Evolutionary conservation across 2,329 filamentous ascomycete species (phyloP).

Genomic region (Alternaria tenuissima): DNA sequence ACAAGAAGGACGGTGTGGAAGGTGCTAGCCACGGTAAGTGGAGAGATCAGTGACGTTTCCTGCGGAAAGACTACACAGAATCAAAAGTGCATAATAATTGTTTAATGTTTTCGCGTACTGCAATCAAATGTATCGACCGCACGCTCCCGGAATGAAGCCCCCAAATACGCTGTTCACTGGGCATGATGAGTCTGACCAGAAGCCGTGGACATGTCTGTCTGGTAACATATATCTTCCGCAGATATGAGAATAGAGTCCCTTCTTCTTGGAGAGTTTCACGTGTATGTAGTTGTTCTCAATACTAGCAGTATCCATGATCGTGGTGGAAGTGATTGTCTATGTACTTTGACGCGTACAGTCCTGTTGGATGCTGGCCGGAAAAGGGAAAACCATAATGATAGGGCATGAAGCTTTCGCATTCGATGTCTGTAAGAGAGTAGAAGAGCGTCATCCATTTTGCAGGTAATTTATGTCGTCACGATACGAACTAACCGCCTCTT

Average conservation of each 20-base stretch:
- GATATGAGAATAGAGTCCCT: background rate
- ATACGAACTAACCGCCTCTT: background rate
- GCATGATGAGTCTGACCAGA: background rate
- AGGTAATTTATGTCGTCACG: background rate
- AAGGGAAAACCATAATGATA: background rate
- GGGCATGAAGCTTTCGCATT: background rate
- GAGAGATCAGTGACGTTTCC: background rate
- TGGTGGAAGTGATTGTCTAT: background rate
- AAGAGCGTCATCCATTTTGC: background rate
- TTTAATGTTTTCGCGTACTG: background rate
- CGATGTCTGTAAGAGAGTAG: background rate
- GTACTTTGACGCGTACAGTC: background rate
- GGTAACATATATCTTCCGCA: background rate
- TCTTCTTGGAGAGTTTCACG: background rate
- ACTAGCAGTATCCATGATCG: background rate
- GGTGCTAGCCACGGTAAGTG: background rate
- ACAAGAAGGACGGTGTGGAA: conserved; percentile 2
- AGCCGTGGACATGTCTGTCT: background rate
- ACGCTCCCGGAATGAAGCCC: background rate
- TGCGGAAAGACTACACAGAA: background rate
- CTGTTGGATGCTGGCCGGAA: background rate
- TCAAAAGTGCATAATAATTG: background rate
- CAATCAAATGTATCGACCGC: background rate
- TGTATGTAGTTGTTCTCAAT: background rate
- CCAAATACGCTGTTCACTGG: background rate